Evolutionary conservation across 2,329 filamentous ascomycete genomes (phyloP).

Genomic region (Nothophaeocryptopus gaeumannii): DNA sequence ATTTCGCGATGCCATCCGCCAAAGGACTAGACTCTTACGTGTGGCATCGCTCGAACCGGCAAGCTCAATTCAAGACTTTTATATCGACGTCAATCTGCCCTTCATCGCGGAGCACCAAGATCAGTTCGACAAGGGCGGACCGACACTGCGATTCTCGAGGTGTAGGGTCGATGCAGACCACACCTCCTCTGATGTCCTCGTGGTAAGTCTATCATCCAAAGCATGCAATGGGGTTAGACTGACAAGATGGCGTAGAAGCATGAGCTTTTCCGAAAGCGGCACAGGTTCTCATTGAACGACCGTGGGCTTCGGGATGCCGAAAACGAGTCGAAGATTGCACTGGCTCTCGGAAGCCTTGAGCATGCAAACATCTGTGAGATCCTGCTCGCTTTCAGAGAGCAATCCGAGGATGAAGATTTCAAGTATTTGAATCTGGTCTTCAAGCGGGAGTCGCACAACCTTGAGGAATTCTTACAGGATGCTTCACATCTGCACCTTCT

Average conservation of each 20-base stretch:
- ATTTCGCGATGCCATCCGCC: background rate
- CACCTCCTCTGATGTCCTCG: background rate
- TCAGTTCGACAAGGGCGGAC: background rate
- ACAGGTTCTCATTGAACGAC: background rate
- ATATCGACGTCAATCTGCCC: slow-evolving; percentile 2
- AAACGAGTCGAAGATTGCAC: slow-evolving; percentile 4
- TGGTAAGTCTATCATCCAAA: background rate
- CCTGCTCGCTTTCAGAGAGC: slow-evolving; percentile 2
- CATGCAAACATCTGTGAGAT: slow-evolving; percentile 5
- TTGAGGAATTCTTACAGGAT: slow-evolving; percentile 7
- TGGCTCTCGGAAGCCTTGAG: slow-evolving; percentile 1
- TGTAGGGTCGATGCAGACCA: slow-evolving; percentile 1
- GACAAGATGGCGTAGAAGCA: background rate
- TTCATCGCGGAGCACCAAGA: slow-evolving; percentile 2
- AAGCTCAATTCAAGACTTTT: background rate
- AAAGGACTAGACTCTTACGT: too few relatives aligned
- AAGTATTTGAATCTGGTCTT: slow-evolving; percentile 5
- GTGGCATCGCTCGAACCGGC: too few relatives aligned
- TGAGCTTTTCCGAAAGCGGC: slow-evolving; percentile 4
- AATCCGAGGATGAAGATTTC: background rate
- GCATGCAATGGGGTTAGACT: background rate
- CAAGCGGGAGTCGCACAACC: slow-evolving; percentile 3
- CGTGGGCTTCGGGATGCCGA: background rate
- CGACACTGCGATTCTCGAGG: slow-evolving; percentile 1
- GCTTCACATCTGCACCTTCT: background rate